Percentiles rank a stretch among this genome's conserved stretches.
Conservation (phyloP, 2,329 filamentous ascomycete species). For the Colletotrichum sp. region DNA sequence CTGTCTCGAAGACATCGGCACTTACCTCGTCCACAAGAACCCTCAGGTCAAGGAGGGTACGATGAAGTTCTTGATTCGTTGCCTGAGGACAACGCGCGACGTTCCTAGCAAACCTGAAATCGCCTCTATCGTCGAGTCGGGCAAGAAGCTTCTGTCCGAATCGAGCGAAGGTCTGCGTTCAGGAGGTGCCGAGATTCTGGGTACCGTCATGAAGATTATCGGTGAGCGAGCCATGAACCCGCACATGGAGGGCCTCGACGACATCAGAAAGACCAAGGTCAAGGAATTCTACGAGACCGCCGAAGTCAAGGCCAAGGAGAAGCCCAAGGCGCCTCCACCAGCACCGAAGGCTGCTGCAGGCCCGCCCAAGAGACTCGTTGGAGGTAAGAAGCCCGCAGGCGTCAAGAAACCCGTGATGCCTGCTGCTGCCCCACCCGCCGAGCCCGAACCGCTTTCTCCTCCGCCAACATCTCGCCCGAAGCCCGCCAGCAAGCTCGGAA, state of each 20-base stretch:
- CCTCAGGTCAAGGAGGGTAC: conserved; percentile 97
- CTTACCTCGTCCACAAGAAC: conserved; percentile 92
- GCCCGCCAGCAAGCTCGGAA: conserved; percentile 56
- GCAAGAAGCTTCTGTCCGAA: conserved; percentile 89
- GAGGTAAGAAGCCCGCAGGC: conserved; percentile 44
- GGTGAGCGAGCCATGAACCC: conserved; percentile 95
- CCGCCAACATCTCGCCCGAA: conserved; percentile 60
- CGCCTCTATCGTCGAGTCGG: conserved; percentile 82
- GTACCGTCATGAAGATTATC: conserved; percentile 98
- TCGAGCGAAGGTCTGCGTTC: conserved; percentile 85
- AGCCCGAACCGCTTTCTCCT: conserved; percentile 60
- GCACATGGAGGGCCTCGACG: conserved; percentile 89
- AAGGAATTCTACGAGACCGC: conserved; percentile 84
- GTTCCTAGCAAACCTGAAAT: conserved; percentile 87
- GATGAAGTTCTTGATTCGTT: conserved; percentile 90
- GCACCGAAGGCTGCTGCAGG: conserved; percentile 48
- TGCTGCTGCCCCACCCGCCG: conserved; percentile 36
- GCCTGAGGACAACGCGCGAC: conserved; percentile 80
- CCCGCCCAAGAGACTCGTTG: conserved; percentile 53
- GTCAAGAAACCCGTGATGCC: conserved; percentile 47
- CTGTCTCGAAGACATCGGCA: conserved; percentile 86
- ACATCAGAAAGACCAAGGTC: conserved; percentile 94
- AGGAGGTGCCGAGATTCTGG: conserved; percentile 89
- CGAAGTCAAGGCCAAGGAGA: conserved; percentile 58
- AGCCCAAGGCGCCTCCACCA: conserved; percentile 81